Evolutionary conservation across 2,329 filamentous ascomycete genomes (phyloP), one percentile per base, ranked within the genome.

Genomic region (Lecanosticta acicola): DNA sequence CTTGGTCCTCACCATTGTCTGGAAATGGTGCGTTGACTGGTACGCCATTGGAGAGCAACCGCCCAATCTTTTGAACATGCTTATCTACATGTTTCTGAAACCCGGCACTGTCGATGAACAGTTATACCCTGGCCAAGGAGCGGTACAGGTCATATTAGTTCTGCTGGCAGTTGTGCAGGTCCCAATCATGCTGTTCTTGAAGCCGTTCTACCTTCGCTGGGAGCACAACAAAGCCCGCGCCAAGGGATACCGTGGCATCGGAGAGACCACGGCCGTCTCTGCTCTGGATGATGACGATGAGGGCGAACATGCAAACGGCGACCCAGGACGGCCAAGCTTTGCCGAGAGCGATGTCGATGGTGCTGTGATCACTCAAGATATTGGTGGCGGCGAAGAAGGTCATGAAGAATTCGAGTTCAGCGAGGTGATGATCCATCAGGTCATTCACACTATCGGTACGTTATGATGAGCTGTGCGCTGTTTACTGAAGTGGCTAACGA

Each of bases 51-150:
- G 75, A 33, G 66, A 77, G 57, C 77, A 80, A 51, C 87, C 94
- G 1, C 93, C 94, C 2, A 88, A 89, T 61, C 76, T 98, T 49
- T 73, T 98, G 52, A 98, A 98, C 78, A 97, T 97, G 91, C 76
- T 98, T 62, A 98, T 98, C 63, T 96, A 96, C 78, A 98, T 98
- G 94, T 98, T 98, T 75, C 72, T 98, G 57, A 81, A 84, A 54
- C 93, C 93, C 3, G 89, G 89, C 41, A 85, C 69, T 0, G 71
- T 85, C 19, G 83, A 86, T 39, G 79, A 87, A 50, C 77, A 77
- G 41, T 76, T 98, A 3, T 98, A 95, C 66, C 66, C 73, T 17
- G 87, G 87, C 34, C 93, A 98, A 67, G 78, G 74, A 11, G 66
- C 66, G 2, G 77, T 98, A 0, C 93, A 98, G 68, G 72, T 87